Percentiles rank a stretch among this genome's conserved stretches.
These are phyloP conservation scores for Arthrobotrys entomopaga DNA, from an alignment of 2,329 filamentous ascomycete genomes.

Conservation along the genomic window DNA sequence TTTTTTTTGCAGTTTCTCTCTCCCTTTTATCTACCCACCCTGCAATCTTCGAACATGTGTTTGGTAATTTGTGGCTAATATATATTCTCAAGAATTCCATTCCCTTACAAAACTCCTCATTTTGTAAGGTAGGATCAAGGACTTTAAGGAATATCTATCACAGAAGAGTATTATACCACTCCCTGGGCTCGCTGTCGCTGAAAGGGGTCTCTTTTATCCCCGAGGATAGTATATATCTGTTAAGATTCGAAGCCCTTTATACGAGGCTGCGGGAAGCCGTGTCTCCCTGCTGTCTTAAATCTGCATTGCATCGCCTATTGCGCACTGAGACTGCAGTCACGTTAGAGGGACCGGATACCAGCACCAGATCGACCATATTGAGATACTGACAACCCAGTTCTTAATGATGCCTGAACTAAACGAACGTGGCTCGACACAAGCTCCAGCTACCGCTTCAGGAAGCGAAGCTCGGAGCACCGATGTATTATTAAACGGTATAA, in stretches of 20 bases:
- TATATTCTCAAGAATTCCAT: constrained; percentile 18
- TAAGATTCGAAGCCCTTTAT: constrained; percentile 15
- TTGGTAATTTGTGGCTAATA: constrained; percentile 35
- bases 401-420: constrained; percentile 41
- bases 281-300: constrained; percentile 23
- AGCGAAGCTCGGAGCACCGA: constrained; percentile 24
- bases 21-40: constrained; percentile 24
- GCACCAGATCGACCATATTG: constrained; percentile 16
- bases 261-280: constrained; percentile 24
- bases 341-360: constrained; percentile 6
- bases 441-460: constrained; percentile 16
- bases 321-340: constrained; percentile 23
- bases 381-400: constrained; percentile 5
- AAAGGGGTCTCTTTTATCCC: constrained; percentile 14
- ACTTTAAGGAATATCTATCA: too few species aligned
- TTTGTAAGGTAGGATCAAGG: not conserved
- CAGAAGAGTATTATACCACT: too few species aligned
- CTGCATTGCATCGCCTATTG: constrained; percentile 40
- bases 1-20: constrained; percentile 2
- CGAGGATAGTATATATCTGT: constrained; percentile 11
- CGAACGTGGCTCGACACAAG: constrained; percentile 36
- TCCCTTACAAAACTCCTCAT: constrained; percentile 10
- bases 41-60: constrained; percentile 38
- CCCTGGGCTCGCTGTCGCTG: not conserved
- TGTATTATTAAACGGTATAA: constrained; percentile 15